Conservation (phyloP, 1,284 basidiomycete species). For the Coniferiporia weirii region DNA sequence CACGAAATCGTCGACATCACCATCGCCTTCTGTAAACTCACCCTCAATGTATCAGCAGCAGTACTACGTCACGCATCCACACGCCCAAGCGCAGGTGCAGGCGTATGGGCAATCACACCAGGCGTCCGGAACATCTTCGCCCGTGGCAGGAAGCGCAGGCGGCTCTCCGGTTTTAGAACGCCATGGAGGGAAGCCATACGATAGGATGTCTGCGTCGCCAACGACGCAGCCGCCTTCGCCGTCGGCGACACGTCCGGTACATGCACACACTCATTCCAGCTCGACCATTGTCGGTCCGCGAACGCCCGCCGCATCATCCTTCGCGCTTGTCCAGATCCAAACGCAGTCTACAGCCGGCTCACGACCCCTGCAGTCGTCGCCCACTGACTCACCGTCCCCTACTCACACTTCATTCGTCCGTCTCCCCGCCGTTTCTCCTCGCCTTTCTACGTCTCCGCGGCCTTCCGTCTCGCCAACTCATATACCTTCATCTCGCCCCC, state of each 20-base stretch:
- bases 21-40: constrained; percentile 11
- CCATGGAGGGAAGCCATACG: background rate
- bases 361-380: constrained; percentile 8
- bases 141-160: background rate
- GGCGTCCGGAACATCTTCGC: background rate
- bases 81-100: constrained; percentile 14
- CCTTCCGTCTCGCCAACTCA: background rate
- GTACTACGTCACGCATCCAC: constrained; percentile 11
- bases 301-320: constrained; percentile 25
- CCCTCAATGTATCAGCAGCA: constrained; percentile 17
- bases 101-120: constrained; percentile 8
- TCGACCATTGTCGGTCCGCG: constrained; percentile 32
- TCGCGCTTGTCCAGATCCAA: constrained; percentile 7
- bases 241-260: constrained; percentile 17
- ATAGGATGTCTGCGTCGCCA: background rate
- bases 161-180: background rate
- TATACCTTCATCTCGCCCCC: background rate
- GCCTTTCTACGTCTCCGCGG: background rate
- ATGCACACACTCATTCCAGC: constrained; percentile 31
- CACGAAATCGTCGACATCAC: background rate
- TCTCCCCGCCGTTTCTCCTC: background rate
- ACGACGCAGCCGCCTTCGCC: background rate
- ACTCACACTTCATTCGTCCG: background rate
- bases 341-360: background rate
- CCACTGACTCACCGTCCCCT: constrained; percentile 8